Conservation (phyloP, 108 stramenopile genomes). For the Phaeodactylum tricornutum region DNA sequence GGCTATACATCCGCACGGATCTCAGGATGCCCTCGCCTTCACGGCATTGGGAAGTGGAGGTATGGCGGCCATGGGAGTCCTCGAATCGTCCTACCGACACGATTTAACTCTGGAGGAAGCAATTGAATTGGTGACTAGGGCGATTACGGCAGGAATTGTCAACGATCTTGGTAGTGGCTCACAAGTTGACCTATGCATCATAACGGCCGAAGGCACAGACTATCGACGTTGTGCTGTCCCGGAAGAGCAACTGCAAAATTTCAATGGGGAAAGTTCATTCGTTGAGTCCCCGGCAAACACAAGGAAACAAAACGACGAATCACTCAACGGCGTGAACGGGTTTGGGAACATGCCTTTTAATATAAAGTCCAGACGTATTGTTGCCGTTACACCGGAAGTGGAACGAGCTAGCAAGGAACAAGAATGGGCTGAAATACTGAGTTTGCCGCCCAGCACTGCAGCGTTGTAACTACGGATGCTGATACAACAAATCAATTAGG, state of each 20-base stretch:
- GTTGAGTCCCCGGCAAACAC: no score
- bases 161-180: conserved; percentile 85
- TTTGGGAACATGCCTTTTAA: conserved; percentile 78
- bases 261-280: no score
- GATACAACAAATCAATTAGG: no score
- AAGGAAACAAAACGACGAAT: neutral
- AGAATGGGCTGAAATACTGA: no score
- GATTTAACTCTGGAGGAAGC: conserved; percentile 45
- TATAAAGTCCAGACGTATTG: no score
- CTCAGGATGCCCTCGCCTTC: conserved; percentile 60
- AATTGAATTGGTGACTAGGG: conserved; percentile 42
- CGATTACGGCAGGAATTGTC: conserved; percentile 64
- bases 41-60: conserved; percentile 79
- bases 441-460: no score
- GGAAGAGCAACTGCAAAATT: conserved; percentile 16
- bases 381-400: no score
- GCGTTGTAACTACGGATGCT: no score
- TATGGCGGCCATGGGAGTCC: conserved; percentile 64
- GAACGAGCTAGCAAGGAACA: no score
- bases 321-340: conserved; percentile 44
- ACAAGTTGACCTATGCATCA: conserved; percentile 53
- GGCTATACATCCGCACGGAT: conserved; percentile 77
- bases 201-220: conserved; percentile 17
- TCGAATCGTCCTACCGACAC: conserved; percentile 46
- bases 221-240: conserved; percentile 22